These are phyloP conservation scores for Neonectria coccinea DNA, from an alignment of 2,329 filamentous ascomycete species.

Conservation along the genomic window DNA sequence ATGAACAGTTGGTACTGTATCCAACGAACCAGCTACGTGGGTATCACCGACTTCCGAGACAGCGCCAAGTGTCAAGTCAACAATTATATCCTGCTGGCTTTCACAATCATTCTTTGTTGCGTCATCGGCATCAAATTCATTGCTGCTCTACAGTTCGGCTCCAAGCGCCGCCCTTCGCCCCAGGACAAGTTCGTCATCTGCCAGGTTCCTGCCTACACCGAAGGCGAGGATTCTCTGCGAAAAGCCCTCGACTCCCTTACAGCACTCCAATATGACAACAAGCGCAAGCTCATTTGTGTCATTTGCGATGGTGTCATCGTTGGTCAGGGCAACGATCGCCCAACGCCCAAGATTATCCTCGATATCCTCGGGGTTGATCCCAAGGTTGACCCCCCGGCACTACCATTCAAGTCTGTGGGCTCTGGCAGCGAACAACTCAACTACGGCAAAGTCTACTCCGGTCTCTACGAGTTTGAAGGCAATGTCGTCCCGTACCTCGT, in stretches of 20 bases:
- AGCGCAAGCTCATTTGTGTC: constrained; percentile 94
- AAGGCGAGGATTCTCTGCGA: constrained; percentile 93
- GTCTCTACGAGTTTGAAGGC: constrained; percentile 96
- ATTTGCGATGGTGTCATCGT: constrained; percentile 98
- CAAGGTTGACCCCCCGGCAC: constrained; percentile 92
- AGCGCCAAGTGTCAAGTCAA: constrained; percentile 83
- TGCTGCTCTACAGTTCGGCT: constrained; percentile 91
- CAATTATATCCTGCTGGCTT: constrained; percentile 89
- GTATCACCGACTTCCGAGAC: constrained; percentile 86
- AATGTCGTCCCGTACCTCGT: constrained; percentile 98
- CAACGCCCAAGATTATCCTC: constrained; percentile 96
- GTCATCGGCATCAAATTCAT: constrained; percentile 92
- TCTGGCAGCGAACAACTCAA: constrained; percentile 92
- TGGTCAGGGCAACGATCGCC: constrained; percentile 93
- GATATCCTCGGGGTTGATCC: constrained; percentile 98
- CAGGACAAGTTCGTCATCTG: constrained; percentile 99
- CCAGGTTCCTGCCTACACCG: constrained; percentile 96
- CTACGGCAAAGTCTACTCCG: constrained; percentile 98
- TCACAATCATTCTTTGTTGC: constrained; percentile 83
- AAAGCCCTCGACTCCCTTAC: constrained; percentile 96
- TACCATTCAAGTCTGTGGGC: constrained; percentile 95
- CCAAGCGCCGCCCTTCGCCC: constrained; percentile 86
- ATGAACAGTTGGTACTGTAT: constrained; percentile 82
- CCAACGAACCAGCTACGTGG: constrained; percentile 84
- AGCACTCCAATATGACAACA: constrained; percentile 96